phyloP scores from a whole-genome alignment of 177 flowering plant genomes.

The Vitis hybrid region DNA sequence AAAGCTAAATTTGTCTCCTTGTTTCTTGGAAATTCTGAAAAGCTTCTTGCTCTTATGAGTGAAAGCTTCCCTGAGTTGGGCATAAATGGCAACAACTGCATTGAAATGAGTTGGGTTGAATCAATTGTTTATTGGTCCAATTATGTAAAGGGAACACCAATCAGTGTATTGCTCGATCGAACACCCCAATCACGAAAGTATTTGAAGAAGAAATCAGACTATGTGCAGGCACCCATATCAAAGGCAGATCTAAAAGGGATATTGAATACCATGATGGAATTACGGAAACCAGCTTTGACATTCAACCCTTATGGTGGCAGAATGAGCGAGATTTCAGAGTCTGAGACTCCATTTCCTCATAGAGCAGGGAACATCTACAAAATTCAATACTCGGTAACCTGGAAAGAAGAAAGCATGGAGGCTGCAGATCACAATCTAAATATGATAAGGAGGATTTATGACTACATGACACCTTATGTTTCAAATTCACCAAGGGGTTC shows the following conservation, averaged over 20 bases:
- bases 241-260: conserved; percentile 10
- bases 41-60: conserved; percentile 9
- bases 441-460: conserved; percentile 7
- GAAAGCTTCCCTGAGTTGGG: conserved; percentile 24
- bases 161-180: conserved; percentile 12
- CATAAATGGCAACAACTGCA: conserved; percentile 6
- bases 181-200: background rate
- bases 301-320: conserved; percentile 24
- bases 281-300: background rate
- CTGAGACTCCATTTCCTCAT: conserved; percentile 22
- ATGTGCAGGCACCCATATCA: conserved; percentile 10
- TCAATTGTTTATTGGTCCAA: conserved; percentile 10
- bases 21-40: conserved; percentile 15
- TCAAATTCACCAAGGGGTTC: conserved; percentile 1
- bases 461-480: conserved; percentile 5
- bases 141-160: conserved; percentile 6
- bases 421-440: background rate
- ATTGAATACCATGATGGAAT: conserved; percentile 16
- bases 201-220: conserved; percentile 24
- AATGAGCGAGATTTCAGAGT: conserved; percentile 16
- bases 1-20: conserved; percentile 10
- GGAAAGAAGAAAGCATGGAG: conserved; percentile 12
- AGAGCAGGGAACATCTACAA: conserved; percentile 20
- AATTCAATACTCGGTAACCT: conserved; percentile 13
- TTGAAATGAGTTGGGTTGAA: conserved; percentile 22